Evolutionary conservation across 2,329 filamentous ascomycete genomes (phyloP), one percentile per base, ranked within the genome.

Genomic region (Colletotrichum nymphaeae): DNA sequence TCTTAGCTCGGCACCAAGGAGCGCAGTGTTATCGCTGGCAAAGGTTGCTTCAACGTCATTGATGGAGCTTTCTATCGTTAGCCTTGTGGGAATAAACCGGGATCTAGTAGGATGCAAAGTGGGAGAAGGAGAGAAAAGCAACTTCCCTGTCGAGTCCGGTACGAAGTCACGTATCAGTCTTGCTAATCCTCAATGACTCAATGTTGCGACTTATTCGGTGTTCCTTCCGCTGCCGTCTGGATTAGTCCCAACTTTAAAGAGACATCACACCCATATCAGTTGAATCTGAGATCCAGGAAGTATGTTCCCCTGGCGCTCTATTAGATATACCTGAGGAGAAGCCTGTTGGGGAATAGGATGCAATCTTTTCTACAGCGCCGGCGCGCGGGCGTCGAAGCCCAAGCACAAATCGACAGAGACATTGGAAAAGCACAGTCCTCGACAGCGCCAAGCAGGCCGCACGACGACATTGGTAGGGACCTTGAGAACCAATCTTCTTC

Each of bases 321-420:
- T 9, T 12, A 28, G 42, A 11, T 28, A 26, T 16, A 35, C 9
- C 1, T 46, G 3, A 46, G 12, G n/a, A 32, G 8, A 26, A 35
- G 11, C 19, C 42, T n/a, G 4, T 11, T 22, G 42, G 6, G 42
- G 42, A 22, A 22, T n/a, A 42, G 37, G 11, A 73, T 73, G 70
- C 59, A 73, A n/a, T 73, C 70, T 19, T 49, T 73, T 8, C 46
- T 73, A 3, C 70, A 73, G 1, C 63, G 55, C 3, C 59, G 70
- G 24, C 70, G 70, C 19, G 65, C 66, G 30, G 70, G 70, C 4
- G 46, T n/a, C 3, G 66, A 67, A 11, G 66, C 70, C 16, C 59
- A 73, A 26, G 53, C 70, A n/a, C 70, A 73, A 22, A 64, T 73
- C 42, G 55, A 73, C 60, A 42, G 52, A 35, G 70, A 69, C n/a